Base-by-base conservation (phyloP, 495 filamentous ascomycete genomes). In the Tuber umbilicatum region DNA sequence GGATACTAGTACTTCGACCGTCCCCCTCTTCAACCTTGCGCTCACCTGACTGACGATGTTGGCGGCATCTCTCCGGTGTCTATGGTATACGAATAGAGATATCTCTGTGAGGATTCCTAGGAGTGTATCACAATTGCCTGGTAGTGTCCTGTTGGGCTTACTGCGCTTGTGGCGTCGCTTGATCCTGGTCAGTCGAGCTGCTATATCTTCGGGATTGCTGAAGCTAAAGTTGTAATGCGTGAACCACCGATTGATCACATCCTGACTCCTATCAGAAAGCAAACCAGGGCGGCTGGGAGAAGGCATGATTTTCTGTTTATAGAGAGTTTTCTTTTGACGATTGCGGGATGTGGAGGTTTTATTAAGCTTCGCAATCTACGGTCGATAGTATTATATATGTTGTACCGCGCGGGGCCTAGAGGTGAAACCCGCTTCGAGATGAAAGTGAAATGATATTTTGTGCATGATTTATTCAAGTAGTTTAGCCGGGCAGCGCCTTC, bases 381-480 rank as follows among this genome's bases (percentile, higher is more conserved):
- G 55, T 16, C 0, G 16, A 35, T 64, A 35, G 55, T 64, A 14
- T 35, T 35, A 35, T 64, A 35, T 35, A 35, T 64, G 17, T 55
- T 14, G 7, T 10, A 27, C 19, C 5, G 27, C 6, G 12, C 2
- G 55, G 27, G 5, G 17, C 16, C 27, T 27, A 64, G 27, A 16
- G 27, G 27, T 16, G 31, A 64, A 64, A 64, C 14, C 5, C 27
- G 27, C 14, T 64, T 17, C 27, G 14, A 35, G 31, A 17, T 1
- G 27, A 35, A 35, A 64, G 27, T 64, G 55, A 64, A 64, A 64
- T 64, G 55, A 64, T 64, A 64, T 64, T 5, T 64, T 64, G 55
- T 64, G 27, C 55, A 35, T 64, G 55, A 64, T 64, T 64, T 17
- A 64, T 64, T 64, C 55, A 64, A 64, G 55, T 64, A 17, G 55